Conservation (phyloP, 2,329 filamentous ascomycete genomes). For the Pseudocercospora crystallina region DNA sequence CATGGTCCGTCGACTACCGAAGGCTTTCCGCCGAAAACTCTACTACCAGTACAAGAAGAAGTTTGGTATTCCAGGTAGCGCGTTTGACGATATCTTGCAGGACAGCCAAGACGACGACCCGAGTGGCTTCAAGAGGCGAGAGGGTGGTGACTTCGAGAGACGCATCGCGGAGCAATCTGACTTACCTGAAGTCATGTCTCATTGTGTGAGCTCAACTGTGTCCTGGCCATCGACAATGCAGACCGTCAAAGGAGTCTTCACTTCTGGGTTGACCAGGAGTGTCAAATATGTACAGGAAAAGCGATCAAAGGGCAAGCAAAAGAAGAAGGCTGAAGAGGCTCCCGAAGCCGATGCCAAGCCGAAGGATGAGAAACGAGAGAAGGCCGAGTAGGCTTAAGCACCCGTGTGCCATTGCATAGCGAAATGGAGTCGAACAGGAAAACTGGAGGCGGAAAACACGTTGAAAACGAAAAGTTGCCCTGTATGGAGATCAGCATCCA, state of each 20-base stretch:
- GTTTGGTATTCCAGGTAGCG: slow-evolving; percentile 76
- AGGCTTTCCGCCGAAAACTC: slow-evolving; percentile 79
- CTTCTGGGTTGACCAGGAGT: slow-evolving; percentile 69
- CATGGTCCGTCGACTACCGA: slow-evolving; percentile 90
- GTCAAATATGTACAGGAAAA: slow-evolving; percentile 83
- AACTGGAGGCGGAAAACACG: too few species aligned
- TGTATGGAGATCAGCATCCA: too few species aligned
- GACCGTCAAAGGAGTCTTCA: slow-evolving; percentile 79
- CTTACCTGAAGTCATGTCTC: slow-evolving; percentile 68
- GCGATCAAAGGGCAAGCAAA: slow-evolving; percentile 44
- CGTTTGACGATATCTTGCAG: slow-evolving; percentile 83
- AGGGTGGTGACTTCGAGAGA: slow-evolving; percentile 82
- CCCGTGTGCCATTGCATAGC: too few species aligned
- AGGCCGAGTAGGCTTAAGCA: neutral
- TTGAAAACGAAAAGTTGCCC: too few species aligned
- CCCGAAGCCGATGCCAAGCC: neutral
- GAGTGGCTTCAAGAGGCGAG: slow-evolving; percentile 66
- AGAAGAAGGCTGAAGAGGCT: slow-evolving; percentile 15
- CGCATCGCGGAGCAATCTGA: slow-evolving; percentile 74
- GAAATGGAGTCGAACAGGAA: too few species aligned
- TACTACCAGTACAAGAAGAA: slow-evolving; percentile 96
- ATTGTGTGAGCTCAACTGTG: slow-evolving; percentile 82
- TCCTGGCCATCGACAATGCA: slow-evolving; percentile 89
- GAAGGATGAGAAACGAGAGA: neutral
- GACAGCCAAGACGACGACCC: slow-evolving; percentile 67